A percentile compares a stretch with the other conserved stretches of the same genome.
Conservation (phyloP, 2,329 filamentous ascomycete genomes). For the Nakataea oryzae region DNA sequence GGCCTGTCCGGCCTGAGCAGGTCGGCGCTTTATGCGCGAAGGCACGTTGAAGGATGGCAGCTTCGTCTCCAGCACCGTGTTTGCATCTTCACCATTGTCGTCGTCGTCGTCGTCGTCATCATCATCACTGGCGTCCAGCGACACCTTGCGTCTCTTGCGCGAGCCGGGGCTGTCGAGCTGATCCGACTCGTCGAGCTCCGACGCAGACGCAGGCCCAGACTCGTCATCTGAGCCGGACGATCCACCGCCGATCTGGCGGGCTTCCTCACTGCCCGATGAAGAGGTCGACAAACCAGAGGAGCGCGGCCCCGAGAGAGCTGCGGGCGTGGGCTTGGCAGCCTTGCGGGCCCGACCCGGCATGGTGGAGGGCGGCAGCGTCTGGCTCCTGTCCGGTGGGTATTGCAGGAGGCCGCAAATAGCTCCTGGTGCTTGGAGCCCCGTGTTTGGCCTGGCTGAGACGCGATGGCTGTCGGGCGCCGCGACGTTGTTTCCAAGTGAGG, state of each 20-base stretch:
- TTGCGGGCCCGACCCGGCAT: background rate
- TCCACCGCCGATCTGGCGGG: background rate
- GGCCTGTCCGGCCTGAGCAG: conserved; percentile 1
- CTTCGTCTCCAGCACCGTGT: conserved; percentile 13
- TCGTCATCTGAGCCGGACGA: background rate
- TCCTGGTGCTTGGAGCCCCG: background rate
- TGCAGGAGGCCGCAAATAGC: background rate
- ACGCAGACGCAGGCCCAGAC: background rate
- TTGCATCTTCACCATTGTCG: conserved; percentile 16
- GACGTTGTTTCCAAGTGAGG: background rate
- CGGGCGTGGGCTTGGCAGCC: conserved; percentile 5
- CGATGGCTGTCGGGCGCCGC: too few relatives aligned
- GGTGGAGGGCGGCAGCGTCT: background rate
- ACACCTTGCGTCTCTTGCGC: conserved; percentile 20
- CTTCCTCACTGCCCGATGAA: background rate
- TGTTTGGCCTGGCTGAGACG: background rate
- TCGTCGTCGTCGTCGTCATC: conserved; percentile 12
- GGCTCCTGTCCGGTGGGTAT: background rate
- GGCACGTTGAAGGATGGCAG: conserved; percentile 36
- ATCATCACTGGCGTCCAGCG: conserved; percentile 5
- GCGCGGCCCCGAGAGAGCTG: background rate
- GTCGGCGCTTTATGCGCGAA: conserved; percentile 36
- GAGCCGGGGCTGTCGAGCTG: conserved; percentile 28
- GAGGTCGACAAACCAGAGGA: background rate
- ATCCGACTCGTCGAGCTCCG: conserved; percentile 29